Evolutionary conservation across 2,329 filamentous ascomycete genomes (phyloP), one percentile per base, ranked within the genome.

Genomic region (Monosporascus sp.): DNA sequence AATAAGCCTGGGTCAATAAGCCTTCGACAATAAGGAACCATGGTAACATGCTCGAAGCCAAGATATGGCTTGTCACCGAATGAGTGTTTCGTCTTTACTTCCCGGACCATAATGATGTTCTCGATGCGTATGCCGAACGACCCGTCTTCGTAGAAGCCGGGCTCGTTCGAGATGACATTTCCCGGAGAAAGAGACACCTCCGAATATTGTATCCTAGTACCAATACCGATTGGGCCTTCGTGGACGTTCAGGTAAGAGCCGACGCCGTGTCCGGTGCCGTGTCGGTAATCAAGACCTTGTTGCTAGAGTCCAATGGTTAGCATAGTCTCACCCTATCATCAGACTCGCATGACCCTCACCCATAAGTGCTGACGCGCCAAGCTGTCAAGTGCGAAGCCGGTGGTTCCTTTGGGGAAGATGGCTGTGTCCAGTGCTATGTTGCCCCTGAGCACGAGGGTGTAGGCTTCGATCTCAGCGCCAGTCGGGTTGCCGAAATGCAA

Each of bases 161-260:
- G 94, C 71, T 99, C 91, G 64, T 97, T 91, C 2, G 93, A 97
- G 50, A 97, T 84, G 41, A 99, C 93, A 63, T 99, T 97, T 45
- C 94, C 94, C n/a, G 90, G 80, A 0, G 90, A 83, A 31, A 99
- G 79, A 0, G 94, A 81, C 6, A 97, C 92, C 67, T 99, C 94
- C 0, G 90, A 87, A 67, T 93, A 97, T 63, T 95, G 89, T 39
- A 95, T 84, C 45, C 94, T 82, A 9, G 92, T 97, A 27, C 94
- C 94, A 55, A 99, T 95, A 20, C 94, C 94, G 56, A 99, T 96
- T 1, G 94, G 94, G 0, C 94, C 94, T 73, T 99, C 94, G 68
- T 99, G 94, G 0, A 99, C 94, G 61, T 99, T 99, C 64, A 99
- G 75, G 71, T 87, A 99, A 1, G 91, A 96, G 27, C 94, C 94